Evolutionary conservation across 495 filamentous ascomycete species (phyloP), one percentile per base, ranked within the genome.

Genomic region (Hypoxylon lienhwacheense): DNA sequence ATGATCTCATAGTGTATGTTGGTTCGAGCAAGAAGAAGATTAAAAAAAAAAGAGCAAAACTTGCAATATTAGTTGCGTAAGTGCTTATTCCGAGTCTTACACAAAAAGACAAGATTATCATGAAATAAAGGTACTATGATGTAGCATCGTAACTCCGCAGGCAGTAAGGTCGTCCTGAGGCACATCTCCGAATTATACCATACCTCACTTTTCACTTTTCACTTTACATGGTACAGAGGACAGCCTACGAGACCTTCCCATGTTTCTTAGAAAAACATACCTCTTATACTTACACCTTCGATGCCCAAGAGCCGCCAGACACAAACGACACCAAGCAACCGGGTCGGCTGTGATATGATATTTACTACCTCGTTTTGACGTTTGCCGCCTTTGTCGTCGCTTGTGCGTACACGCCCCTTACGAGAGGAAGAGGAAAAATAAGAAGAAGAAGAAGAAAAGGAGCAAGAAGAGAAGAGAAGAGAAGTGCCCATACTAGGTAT

Each of bases 301-400:
- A 17, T 7, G 7, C 12, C 10, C 11, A 15, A 25, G 11, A 3
- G 21, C 2, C 21, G 21, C 21, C 37, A 26, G 7, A 41, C 20
- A 20, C 37, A 41, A 41, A 41, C 37, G 10, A 45, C 14, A 10
- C 22, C 14, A 45, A 1, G 25, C 28, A 20, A 8, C 14, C 33
- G n/a, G 34, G 14, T 25, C 46, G 25, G 3, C 31, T 16, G 29
- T 54, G 24, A 16, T 22, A 31, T 33, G 29, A 44, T 47, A 61
- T 48, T 52, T 47, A 41, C 31, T 22, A 34, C 22, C 36, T 35
- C 26, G 42, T 50, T 24, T 19, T 47, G 22, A 56, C 40, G 47
- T 42, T 61, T 55, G 43, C 52, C 35, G 47, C 52, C 45, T 45
- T 42, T 36, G 24, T 43, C 47, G 47, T 35, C 49, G 47, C 58